Conservation (phyloP, 2,329 filamentous ascomycete species). For the Hymenoscyphus occultus region DNA sequence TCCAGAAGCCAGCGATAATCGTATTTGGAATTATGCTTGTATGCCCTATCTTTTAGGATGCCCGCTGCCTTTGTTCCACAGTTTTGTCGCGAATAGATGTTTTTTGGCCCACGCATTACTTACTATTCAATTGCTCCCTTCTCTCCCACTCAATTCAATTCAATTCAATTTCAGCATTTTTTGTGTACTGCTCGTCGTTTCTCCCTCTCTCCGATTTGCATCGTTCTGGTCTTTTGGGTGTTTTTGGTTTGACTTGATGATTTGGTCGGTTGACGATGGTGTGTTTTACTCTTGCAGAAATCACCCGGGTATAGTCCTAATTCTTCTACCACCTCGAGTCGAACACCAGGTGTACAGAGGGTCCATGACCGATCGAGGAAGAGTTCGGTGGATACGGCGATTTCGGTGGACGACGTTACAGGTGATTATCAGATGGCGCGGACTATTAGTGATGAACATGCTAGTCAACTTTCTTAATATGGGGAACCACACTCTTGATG, state of each 20-base stretch:
- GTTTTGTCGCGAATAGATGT: conserved; percentile 27
- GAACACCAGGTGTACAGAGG: not conserved
- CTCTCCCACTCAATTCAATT: conserved; percentile 6
- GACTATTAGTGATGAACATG: conserved; percentile 30
- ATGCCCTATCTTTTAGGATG: conserved; percentile 27
- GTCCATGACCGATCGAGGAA: conserved; percentile 16
- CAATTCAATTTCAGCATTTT: conserved; percentile 12
- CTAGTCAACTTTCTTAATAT: conserved; percentile 32
- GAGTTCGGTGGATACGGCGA: conserved; percentile 22
- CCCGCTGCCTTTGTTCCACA: conserved; percentile 19
- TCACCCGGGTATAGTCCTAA: conserved; percentile 16
- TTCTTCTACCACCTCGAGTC: conserved; percentile 13
- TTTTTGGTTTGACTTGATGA: conserved; percentile 21
- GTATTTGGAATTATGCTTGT: conserved; percentile 25
- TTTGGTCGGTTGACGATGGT: conserved; percentile 4
- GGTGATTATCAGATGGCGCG: conserved; percentile 17
- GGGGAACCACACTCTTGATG: not conserved
- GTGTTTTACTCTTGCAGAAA: conserved; percentile 20
- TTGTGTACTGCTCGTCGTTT: conserved; percentile 11
- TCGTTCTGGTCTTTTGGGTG: conserved; percentile 9
- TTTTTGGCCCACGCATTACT: conserved; percentile 32
- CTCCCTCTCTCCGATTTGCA: conserved; percentile 10
- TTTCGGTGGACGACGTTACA: conserved; percentile 20
- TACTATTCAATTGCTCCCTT: conserved; percentile 16
- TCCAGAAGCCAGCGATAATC: conserved; percentile 40